Evolutionary conservation across 169 alveolate species (phyloP).

Genomic region (Eimeria praecox): DNA sequence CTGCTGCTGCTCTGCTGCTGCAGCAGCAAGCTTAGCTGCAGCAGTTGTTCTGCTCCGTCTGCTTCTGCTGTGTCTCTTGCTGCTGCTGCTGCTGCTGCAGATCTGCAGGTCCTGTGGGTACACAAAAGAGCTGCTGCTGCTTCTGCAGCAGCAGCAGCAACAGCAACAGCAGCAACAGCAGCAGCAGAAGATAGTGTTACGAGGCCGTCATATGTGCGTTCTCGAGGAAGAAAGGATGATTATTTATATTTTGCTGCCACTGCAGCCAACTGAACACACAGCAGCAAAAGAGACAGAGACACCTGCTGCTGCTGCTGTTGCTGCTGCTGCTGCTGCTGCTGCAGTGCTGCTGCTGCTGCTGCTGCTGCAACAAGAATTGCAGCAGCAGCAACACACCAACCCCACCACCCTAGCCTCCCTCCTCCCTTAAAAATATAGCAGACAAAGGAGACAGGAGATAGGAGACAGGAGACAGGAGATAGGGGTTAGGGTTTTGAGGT

Average conservation of each 20-base stretch:
- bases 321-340: background rate
- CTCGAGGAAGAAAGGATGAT: slow-evolving; percentile 74
- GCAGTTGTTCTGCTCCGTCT: background rate
- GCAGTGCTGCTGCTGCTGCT: background rate
- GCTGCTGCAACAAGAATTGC: background rate
- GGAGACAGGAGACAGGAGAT: background rate
- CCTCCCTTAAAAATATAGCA: background rate
- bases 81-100: background rate
- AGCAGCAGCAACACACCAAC: background rate
- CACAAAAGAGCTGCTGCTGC: background rate
- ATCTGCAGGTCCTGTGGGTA: background rate
- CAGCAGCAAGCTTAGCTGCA: background rate
- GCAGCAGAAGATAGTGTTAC: background rate
- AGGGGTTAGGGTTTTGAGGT: background rate
- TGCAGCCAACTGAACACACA: slow-evolving; percentile 54
- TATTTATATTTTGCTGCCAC: slow-evolving; percentile 54
- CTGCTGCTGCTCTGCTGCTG: slow-evolving; percentile 8
- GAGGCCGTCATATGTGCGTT: background rate
- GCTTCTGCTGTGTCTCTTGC: background rate
- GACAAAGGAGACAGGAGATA: background rate
- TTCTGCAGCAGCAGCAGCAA: background rate
- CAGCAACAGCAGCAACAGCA: background rate
- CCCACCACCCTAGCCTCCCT: background rate
- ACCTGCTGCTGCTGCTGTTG: background rate
- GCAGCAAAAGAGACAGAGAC: slow-evolving; percentile 9